Percentiles rank a stretch among this genome's conserved stretches.
Conservation (phyloP, 2,329 filamentous ascomycete genomes). For the Botryotinia convoluta region DNA sequence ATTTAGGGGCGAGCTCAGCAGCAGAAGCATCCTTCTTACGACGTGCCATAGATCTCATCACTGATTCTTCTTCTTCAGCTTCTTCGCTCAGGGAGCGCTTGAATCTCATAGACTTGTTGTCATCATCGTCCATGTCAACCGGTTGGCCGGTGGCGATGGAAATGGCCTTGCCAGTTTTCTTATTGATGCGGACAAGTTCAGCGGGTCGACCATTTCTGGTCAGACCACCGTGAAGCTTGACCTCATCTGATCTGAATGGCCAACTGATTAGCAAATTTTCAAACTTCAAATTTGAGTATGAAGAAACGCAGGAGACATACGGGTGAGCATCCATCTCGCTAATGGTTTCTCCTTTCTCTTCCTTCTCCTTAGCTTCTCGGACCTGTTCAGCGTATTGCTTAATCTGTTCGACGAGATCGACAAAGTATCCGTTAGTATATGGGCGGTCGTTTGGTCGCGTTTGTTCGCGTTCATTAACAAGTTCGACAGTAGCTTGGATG, state of each 20-base stretch:
- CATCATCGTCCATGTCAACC: conserved; percentile 55
- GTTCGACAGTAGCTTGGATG: conserved; percentile 84
- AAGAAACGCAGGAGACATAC: conserved; percentile 44
- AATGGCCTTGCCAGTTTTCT: conserved; percentile 75
- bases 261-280: conserved; percentile 29
- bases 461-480: conserved; percentile 82
- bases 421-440: conserved; percentile 94
- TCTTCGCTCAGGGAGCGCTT: conserved; percentile 68
- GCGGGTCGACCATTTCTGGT: conserved; percentile 77
- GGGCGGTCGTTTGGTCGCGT: conserved; percentile 79
- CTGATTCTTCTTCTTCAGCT: conserved; percentile 75
- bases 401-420: conserved; percentile 94
- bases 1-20: conserved; percentile 77
- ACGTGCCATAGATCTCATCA: conserved; percentile 89
- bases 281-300: background rate
- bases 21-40: conserved; percentile 89
- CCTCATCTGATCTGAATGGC: conserved; percentile 59
- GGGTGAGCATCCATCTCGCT: conserved; percentile 57
- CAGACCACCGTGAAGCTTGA: conserved; percentile 79
- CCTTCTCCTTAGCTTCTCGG: conserved; percentile 67
- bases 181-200: conserved; percentile 73
- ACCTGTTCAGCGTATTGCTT: conserved; percentile 84
- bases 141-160: conserved; percentile 70
- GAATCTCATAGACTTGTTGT: conserved; percentile 51
- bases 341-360: conserved; percentile 52